Base-by-base conservation (phyloP, 768 basidiomycete species). In the Rhizopogon vinicolor region DNA sequence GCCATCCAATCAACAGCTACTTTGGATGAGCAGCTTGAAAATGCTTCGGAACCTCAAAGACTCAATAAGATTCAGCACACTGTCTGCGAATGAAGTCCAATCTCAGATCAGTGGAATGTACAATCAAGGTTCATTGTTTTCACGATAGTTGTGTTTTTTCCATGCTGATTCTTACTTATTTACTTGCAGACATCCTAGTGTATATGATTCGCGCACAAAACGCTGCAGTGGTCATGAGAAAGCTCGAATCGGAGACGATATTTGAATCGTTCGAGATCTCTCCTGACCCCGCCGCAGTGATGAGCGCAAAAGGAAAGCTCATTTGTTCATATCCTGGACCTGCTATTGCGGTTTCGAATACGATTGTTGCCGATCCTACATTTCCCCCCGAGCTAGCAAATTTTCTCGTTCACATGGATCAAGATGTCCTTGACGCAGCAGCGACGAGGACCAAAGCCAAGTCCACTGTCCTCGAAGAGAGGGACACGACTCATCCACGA, bases 161-260 rank as follows among this genome's bases (percentile, higher is more conserved):
- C 14, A 25, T 25, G 35, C 13, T 54, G 10, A 58, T 5, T 0
- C 25, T 25, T 4, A 25, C 25, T 25, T 25, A 18, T 44, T 50
- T 29, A 28, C n/a, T 33, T 31, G 29, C 51, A 81, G 81, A 74
- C 51, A 61, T 69, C 7, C 53, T 76, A 3, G 64, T 67, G 18
- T 67, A 78, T 41, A 69, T 69, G 5, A 68, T 83, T 33, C 67
- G 65, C 22, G 70, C 73, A 0, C 82, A 83, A 54, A 83, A 83
- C 48, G 79, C 76, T 3, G 78, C 71, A 8, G 53, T 83, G 3
- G 62, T 82, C 10, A 58, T 79, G 18, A 71, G 76, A 39, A 67
- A 64, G 48, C 52, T 52, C 14, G 45, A 56, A n/a, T n/a, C n/a
- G n/a, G n/a, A n/a, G n/a, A n/a, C n/a, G n/a, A n/a, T n/a, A n/a